Evolutionary conservation across 1,284 basidiomycete genomes (phyloP).

Genomic region (Leucoagaricus sp.): DNA sequence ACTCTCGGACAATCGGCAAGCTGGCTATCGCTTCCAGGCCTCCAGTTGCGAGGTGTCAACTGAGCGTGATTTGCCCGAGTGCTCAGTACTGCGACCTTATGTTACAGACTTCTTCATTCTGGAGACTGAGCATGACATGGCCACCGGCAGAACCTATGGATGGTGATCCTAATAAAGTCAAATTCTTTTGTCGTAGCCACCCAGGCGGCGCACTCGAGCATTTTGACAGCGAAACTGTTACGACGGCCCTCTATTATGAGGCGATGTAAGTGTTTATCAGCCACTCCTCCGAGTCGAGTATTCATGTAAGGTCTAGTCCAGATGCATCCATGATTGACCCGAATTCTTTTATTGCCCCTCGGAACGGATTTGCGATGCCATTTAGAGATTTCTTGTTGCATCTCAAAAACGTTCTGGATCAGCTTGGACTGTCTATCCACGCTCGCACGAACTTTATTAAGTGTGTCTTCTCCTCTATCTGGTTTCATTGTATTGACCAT

Average conservation of each 20-base stretch:
- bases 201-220: conserved; percentile 81
- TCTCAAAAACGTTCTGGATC: conserved; percentile 73
- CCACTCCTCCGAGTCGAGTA: conserved; percentile 1
- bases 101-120: conserved; percentile 64
- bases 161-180: conserved; percentile 60
- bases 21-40: conserved; percentile 72
- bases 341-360: conserved; percentile 70
- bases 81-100: conserved; percentile 77
- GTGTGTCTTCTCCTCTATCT: conserved; percentile 39
- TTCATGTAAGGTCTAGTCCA: conserved; percentile 47
- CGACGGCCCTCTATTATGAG: conserved; percentile 80
- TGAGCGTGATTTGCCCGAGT: conserved; percentile 68
- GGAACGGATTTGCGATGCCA: conserved; percentile 80
- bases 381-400: conserved; percentile 77
- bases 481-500: conserved; percentile 9
- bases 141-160: conserved; percentile 67
- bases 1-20: conserved; percentile 72
- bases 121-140: conserved; percentile 74
- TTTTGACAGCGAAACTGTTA: conserved; percentile 74
- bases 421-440: conserved; percentile 76
- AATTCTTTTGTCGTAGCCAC: conserved; percentile 77
- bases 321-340: conserved; percentile 73
- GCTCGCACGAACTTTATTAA: conserved; percentile 78
- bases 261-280: conserved; percentile 52
- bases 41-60: conserved; percentile 68